Evolutionary conservation across 2,329 filamentous ascomycete species (phyloP).

Genomic region (Podosphaera fusca): DNA sequence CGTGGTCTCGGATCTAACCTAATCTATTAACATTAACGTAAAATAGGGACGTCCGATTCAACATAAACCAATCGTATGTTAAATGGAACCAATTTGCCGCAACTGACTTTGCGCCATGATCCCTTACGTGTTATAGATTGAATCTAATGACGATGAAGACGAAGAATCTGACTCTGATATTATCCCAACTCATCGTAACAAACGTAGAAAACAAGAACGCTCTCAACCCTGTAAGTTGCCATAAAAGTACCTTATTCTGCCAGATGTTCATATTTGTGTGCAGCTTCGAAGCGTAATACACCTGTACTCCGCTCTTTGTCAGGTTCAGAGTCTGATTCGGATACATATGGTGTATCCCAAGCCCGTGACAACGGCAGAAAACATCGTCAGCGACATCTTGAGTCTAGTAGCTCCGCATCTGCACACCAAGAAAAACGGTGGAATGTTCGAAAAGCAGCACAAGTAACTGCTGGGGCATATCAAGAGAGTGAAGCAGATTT

Average conservation of each 20-base stretch:
- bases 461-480: constrained; percentile 38
- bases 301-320: constrained; percentile 30
- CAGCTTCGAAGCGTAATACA: constrained; percentile 38
- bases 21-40: constrained; percentile 3
- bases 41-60: constrained; percentile 31
- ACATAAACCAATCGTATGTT: constrained; percentile 28
- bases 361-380: constrained; percentile 50
- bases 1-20: constrained; percentile 2
- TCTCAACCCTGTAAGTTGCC: constrained; percentile 35
- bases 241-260: constrained; percentile 6
- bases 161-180: constrained; percentile 48
- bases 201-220: constrained; percentile 43
- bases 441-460: constrained; percentile 66
- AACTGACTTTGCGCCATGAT: background rate
- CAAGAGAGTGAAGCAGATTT: constrained; percentile 44
- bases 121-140: constrained; percentile 22
- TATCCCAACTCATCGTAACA: constrained; percentile 32
- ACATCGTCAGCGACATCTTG: constrained; percentile 49
- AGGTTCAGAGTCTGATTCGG: constrained; percentile 46
- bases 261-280: constrained; percentile 6
- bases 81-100: background rate
- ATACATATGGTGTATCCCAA: constrained; percentile 57
- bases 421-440: constrained; percentile 67
- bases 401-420: constrained; percentile 40
- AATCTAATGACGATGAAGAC: constrained; percentile 25